A percentile compares a stretch with the other conserved stretches of the same genome.
Evolutionary conservation across 1,284 basidiomycete genomes (phyloP).

Genomic region (Heterobasidion irregulare): DNA sequence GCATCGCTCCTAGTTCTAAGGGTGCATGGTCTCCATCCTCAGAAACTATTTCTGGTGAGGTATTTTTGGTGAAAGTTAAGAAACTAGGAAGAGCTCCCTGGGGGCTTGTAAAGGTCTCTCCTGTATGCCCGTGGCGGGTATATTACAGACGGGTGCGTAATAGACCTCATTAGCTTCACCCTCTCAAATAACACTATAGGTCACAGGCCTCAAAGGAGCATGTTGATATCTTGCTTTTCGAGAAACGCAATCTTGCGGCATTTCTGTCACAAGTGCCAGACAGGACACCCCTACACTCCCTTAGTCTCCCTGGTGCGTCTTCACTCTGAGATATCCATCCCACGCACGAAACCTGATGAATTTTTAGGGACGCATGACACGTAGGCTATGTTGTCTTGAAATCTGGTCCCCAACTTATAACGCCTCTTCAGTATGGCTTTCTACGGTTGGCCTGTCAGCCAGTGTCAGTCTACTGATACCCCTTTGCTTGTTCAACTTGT

Average conservation of each 20-base stretch:
- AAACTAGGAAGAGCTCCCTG: constrained; percentile 21
- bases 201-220: constrained; percentile 21
- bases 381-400: constrained; percentile 25
- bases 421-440: constrained; percentile 52
- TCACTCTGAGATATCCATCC: neutral
- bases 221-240: constrained; percentile 44
- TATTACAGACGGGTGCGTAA: constrained; percentile 43
- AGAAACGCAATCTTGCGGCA: constrained; percentile 43
- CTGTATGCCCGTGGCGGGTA: constrained; percentile 46
- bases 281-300: constrained; percentile 52
- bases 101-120: constrained; percentile 30
- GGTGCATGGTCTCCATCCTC: constrained; percentile 6
- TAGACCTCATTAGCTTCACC: no score
- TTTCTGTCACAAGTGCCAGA: constrained; percentile 68
- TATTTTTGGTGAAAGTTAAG: constrained; percentile 7
- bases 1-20: neutral
- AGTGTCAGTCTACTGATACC: constrained; percentile 54
- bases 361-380: constrained; percentile 64
- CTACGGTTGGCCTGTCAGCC: constrained; percentile 73
- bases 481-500: constrained; percentile 52
- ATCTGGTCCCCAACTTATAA: neutral
- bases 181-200: neutral
- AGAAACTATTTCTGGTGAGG: neutral
- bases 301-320: constrained; percentile 62
- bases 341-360: constrained; percentile 11